phyloP scores from a whole-genome alignment of 352 stramenopile species.

The Thraustochytrium sp. region DNA sequence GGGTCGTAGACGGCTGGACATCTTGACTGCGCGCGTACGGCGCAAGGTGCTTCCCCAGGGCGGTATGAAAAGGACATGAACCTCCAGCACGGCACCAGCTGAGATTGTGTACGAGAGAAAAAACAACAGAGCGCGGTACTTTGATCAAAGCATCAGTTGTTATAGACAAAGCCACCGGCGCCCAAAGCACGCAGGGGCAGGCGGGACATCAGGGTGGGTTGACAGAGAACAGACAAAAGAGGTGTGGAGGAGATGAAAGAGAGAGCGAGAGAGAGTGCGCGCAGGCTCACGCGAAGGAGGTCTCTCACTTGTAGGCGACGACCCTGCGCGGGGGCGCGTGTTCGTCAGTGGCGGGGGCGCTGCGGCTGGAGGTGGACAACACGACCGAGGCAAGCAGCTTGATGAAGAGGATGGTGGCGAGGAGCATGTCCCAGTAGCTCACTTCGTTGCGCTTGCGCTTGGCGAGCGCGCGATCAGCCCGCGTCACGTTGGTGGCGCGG shows the following conservation, averaged over 20 bases:
- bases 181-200: not conserved
- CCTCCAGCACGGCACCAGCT: no score
- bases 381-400: conserved; percentile 5
- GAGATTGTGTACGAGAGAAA: no score
- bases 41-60: no score
- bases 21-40: no score
- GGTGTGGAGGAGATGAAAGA: not conserved
- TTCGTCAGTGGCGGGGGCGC: not conserved
- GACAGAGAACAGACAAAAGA: not conserved
- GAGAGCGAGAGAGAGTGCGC: not conserved
- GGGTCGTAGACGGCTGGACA: no score
- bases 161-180: not conserved
- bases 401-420: conserved; percentile 32
- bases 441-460: conserved; percentile 15
- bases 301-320: not conserved
- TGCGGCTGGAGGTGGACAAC: not conserved
- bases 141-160: not conserved
- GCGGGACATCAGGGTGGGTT: no score
- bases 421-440: conserved; percentile 19
- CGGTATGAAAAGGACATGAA: no score
- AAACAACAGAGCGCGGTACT: no score
- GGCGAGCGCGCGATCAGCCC: not conserved
- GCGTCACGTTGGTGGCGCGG: not conserved
- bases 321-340: not conserved
- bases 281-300: not conserved